Base-by-base conservation (phyloP, 2,329 filamentous ascomycete species). In the Sarocladium strictum region DNA sequence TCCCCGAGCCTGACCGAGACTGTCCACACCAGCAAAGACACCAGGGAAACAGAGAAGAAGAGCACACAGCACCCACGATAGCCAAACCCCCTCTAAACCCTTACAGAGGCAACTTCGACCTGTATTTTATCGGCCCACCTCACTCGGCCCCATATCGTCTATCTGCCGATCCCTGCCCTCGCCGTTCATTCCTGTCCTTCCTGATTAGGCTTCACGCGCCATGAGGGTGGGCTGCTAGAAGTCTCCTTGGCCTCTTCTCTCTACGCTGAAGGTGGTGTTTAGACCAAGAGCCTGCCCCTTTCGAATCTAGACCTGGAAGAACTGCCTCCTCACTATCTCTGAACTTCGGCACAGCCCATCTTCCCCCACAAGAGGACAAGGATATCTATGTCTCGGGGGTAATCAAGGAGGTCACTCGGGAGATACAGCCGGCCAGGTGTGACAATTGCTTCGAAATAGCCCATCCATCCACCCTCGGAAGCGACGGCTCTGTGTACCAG, bases 161-260 rank as follows among this genome's bases (percentile, higher is more conserved):
- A 51, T 51, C 47, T 51, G 47, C 27, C 43, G 43, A 49, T 49
- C 43, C 43, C 43, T 49, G 24, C 23, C 23, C 40, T n/a, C 3
- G 9, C 12, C 23, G 26, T 32, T 45, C 21, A 10, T 26, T 19
- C 43, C 27, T 49, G 43, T 49, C 43, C 26, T 51, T 51, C 47
- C 47, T 29, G 10, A 51, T 51, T 19, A 5, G 47, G 47, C 5
- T 35, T n/a, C n/a, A n/a, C 15, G 24, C 24, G 23, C 11, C 17
- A 11, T 23, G 19, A 21, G 23, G 11, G 40, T 19, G 37, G 10
- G 37, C 17, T 7, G 7, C 37, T 41, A 33, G 9, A 15, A 15
- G 10, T 10, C n/a, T 41, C 7, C 37, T 41, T 41, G 37, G 37
- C 12, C 7, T 41, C 37, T 41, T 19, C 12, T 41, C n/a, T 41